Evolutionary conservation across 495 filamentous ascomycete species (phyloP), one percentile per base, ranked within the genome.

Genomic region (Clavariopsis aquatica): DNA sequence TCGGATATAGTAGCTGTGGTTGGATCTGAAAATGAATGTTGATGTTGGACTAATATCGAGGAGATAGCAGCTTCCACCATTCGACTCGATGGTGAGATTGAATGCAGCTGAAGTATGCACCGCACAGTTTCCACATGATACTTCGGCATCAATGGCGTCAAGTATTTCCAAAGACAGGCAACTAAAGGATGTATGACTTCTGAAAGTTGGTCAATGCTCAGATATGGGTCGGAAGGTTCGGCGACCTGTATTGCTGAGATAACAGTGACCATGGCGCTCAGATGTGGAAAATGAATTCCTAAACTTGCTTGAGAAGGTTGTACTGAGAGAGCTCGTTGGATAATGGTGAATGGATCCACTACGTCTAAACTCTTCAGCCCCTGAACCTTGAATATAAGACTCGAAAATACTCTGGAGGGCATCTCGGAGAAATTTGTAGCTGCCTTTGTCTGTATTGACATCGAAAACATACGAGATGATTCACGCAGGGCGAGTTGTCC

Each of bases 81-180:
- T 65, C 84, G 80, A 58, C 82, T 78, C n/a, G 77, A 72, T 64
- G 77, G 78, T 29, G 85, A 82, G 9, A 84, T 82, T 0, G 84
- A 84, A 68, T 98, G 91, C 46, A 98, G 77, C 52, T 89, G 84
- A 89, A 93, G 95, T 15, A 98, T 76, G 64, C 85, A 89, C 52
- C 89, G 88, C 49, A 95, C 90, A 34, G 91, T 86, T 74, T 98
- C 93, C 23, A 98, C 91, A 72, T 96, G 94, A 66, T 93, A 93
- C 71, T 95, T 95, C 0, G 92, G 93, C 59, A 86, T 87, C 20
- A 87, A 77, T 23, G 90, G 87, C 0, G 91, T 90, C 34, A 97
- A 78, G 72, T 88, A 92, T 24, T 77, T 66, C 93, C 93, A 98
- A 0, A 93, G 78, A 61, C 85, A 80, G 15, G 78, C 80, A 15